A percentile compares a stretch with the other conserved stretches of the same genome.
These are phyloP conservation scores for Spathaspora girioi DNA, from an alignment of 805 yeast genomes.

Conservation along the genomic window DNA sequence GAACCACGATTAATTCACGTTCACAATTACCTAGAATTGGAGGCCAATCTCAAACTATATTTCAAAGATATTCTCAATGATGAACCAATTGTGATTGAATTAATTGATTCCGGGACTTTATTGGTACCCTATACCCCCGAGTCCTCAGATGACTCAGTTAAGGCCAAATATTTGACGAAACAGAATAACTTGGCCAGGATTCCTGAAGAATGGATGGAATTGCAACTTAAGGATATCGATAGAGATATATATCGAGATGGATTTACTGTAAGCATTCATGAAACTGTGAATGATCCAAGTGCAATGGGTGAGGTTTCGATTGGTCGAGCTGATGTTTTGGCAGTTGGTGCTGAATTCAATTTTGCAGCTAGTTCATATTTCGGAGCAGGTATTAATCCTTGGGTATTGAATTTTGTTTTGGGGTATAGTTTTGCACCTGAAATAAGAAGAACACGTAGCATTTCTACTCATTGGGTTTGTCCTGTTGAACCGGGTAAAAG, in stretches of 20 bases:
- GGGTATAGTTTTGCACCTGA: constrained; percentile 6
- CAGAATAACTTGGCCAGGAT: background rate
- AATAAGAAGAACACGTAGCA: background rate
- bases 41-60: background rate
- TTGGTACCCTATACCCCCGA: background rate
- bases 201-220: constrained; percentile 7
- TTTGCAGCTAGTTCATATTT: background rate
- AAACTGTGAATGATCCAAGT: background rate
- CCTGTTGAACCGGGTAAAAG: constrained; percentile 6
- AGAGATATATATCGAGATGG: constrained; percentile 1
- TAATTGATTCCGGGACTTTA: background rate
- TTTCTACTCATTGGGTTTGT: constrained; percentile 3
- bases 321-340: background rate
- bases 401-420: constrained; percentile 1
- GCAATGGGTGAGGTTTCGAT: constrained; percentile 2
- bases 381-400: constrained; percentile 2
- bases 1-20: constrained; percentile 2
- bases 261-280: constrained; percentile 4
- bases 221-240: background rate
- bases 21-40: constrained; percentile 1
- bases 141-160: background rate
- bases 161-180: background rate
- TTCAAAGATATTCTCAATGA: background rate
- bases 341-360: background rate
- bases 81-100: background rate